These are phyloP conservation scores for Mortierella claussenii DNA, from an alignment of 192 early-diverging fungal species.

Conservation along the genomic window DNA sequence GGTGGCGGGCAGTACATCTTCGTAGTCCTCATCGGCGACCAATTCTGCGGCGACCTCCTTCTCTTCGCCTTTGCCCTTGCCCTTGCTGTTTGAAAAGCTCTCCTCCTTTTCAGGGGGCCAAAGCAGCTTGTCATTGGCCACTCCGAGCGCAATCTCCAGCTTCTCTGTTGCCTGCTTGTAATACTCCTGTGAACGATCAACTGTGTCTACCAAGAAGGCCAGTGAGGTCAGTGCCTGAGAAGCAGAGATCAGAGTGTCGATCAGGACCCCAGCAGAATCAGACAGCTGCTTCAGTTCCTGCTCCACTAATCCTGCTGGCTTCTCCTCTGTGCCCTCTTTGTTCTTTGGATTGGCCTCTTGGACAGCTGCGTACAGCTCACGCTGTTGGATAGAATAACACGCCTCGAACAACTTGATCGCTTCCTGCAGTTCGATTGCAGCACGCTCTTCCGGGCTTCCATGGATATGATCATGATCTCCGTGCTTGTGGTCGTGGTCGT, in stretches of 20 bases:
- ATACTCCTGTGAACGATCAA: conserved; percentile 46
- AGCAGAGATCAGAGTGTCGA: conserved; percentile 63
- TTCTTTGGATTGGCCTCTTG: conserved; percentile 19
- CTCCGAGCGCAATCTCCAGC: conserved; percentile 49
- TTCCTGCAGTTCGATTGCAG: conserved; percentile 56
- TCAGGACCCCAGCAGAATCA: conserved; percentile 54
- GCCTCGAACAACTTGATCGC: conserved; percentile 61
- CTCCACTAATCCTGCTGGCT: conserved; percentile 1
- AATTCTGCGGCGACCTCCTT: conserved; percentile 10
- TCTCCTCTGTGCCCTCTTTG: conserved; percentile 1
- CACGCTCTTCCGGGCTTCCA: conserved; percentile 60
- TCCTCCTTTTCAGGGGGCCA: conserved; percentile 28
- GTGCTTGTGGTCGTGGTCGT: conserved; percentile 47
- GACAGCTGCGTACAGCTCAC: conserved; percentile 48
- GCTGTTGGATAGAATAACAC: conserved; percentile 60
- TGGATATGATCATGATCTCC: conserved; percentile 60
- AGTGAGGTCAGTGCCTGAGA: conserved; percentile 60
- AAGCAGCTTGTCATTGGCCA: conserved; percentile 38
- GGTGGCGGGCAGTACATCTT: conserved; percentile 51
- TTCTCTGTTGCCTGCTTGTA: conserved; percentile 57
- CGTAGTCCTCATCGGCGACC: conserved; percentile 4
- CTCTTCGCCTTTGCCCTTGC: conserved; percentile 42
- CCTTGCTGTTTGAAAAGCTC: conserved; percentile 24
- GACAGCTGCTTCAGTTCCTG: conserved; percentile 46
- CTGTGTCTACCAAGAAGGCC: conserved; percentile 59